Percentiles rank a stretch among this genome's conserved stretches.
Evolutionary conservation across 2,329 filamentous ascomycete species (phyloP).

Genomic region (Neonectria hederae): DNA sequence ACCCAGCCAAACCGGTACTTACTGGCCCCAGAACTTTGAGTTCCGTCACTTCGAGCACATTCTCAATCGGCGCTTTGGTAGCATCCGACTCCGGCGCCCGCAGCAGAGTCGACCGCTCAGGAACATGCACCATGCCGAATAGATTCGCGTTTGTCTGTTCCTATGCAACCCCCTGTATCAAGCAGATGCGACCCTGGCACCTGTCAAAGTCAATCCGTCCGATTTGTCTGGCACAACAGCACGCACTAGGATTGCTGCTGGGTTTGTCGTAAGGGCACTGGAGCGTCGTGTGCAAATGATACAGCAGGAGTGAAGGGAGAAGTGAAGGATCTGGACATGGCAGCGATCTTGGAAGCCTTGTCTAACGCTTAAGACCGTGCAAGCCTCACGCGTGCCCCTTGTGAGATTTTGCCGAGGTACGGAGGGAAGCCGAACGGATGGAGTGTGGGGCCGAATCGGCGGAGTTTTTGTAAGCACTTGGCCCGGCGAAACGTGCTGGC

Average conservation of each 20-base stretch:
- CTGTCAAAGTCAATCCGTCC: neutral
- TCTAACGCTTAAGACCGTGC: neutral
- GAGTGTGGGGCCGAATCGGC: conserved; percentile 11
- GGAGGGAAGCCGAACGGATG: neutral
- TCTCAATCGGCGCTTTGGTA: conserved; percentile 84
- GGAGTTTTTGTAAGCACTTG: neutral
- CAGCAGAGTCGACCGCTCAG: conserved; percentile 57
- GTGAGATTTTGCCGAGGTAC: conserved; percentile 15
- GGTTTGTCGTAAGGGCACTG: neutral
- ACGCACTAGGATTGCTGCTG: neutral
- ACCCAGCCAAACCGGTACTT: conserved; percentile 45
- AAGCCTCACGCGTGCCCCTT: neutral
- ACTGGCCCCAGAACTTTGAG: conserved; percentile 79
- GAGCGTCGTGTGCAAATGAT: neutral
- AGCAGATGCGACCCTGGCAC: neutral
- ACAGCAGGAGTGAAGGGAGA: neutral
- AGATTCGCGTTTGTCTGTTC: neutral
- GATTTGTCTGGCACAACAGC: neutral
- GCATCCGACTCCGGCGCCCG: conserved; percentile 77
- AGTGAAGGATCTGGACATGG: neutral
- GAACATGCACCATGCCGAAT: conserved; percentile 30
- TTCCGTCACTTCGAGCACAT: conserved; percentile 86
- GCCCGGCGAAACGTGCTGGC: neutral
- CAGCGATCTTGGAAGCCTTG: neutral
- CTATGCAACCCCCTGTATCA: neutral